Evolutionary conservation across 768 basidiomycete species (phyloP), one percentile per base, ranked within the genome.

Genomic region (Russula sp.): DNA sequence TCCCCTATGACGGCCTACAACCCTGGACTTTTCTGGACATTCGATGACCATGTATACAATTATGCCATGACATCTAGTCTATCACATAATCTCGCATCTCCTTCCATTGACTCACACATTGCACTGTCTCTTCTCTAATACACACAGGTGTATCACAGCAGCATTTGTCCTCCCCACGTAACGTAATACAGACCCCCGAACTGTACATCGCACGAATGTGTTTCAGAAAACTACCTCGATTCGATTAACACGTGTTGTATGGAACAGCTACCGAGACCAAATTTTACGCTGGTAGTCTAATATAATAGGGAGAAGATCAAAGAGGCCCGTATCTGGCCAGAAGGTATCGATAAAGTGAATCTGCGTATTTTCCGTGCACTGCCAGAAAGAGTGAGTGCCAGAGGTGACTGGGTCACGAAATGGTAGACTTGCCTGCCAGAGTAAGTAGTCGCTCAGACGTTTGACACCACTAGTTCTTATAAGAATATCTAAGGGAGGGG

Each of bases 291-390:
- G 96, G 73, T 87, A 98, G 56, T 90, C 86, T 46, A 98, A 76
- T 20, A 99, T 74, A 55, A 98, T 85, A 1, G 93, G 92, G 25
- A 97, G 72, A 67, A 99, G 83, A 66, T 98, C 90, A 59, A 82
- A 78, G 2, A 98, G 70, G 5, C 93, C 90, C 69, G 97, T 96
- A 58, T 94, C 87, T 0, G 97, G 97, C 97, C 97, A 99, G 69
- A 87, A 93, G 0, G 83, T 82, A 14, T 83, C 75, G 20, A 85
- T 81, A 72, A 97, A 94, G 69, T 98, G 92, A 9, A 99, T 74
- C 66, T 95, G 92, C 0, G 93, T 92, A 65, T 88, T 72, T 68
- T 95, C 86, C 56, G 80, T 86, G 64, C 86, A 85, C 92, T 97
- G 69, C 35, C 59, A 56, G 34, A 34, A n/a, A 38, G n/a, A 45